phyloP scores from a whole-genome alignment of 2,329 filamentous ascomycete species.

The Diaporthe sp. region DNA sequence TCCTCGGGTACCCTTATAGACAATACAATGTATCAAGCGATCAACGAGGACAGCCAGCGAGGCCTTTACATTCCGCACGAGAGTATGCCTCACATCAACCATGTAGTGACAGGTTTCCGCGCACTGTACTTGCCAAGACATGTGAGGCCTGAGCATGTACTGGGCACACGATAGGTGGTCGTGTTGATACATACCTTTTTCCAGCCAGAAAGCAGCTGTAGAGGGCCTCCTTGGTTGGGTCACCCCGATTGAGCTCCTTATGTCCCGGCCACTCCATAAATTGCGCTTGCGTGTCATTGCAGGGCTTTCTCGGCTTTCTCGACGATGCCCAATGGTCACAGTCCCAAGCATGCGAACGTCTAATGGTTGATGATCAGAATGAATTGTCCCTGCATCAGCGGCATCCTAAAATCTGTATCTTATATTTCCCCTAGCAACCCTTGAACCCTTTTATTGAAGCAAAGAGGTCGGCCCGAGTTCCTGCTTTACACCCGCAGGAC shows the following conservation, averaged over 20 bases:
- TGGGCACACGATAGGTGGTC: no score
- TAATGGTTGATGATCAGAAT: not conserved
- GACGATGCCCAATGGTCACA: not conserved
- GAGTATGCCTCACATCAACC: no score
- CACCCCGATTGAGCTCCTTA: not conserved
- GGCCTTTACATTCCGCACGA: no score
- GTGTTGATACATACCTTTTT: not conserved
- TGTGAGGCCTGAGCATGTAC: no score
- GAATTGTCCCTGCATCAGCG: not conserved
- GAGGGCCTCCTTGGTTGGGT: no score
- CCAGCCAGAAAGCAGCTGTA: no score
- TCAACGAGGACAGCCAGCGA: no score
- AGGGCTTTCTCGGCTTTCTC: no score
- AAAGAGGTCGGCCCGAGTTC: not conserved
- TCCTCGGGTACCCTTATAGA: not conserved
- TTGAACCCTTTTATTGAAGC: not conserved
- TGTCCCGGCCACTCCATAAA: not conserved
- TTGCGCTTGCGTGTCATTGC: not conserved
- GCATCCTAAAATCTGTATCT: constrained; percentile 8
- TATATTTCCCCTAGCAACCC: not conserved
- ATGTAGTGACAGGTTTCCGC: no score
- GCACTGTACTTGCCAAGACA: no score
- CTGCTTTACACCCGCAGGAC: not conserved
- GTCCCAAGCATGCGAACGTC: not conserved
- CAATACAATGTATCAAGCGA: no score